Evolutionary conservation across 2,329 filamentous ascomycete genomes (phyloP), one percentile per base, ranked within the genome.

Genomic region (Coniochaeta sp.): DNA sequence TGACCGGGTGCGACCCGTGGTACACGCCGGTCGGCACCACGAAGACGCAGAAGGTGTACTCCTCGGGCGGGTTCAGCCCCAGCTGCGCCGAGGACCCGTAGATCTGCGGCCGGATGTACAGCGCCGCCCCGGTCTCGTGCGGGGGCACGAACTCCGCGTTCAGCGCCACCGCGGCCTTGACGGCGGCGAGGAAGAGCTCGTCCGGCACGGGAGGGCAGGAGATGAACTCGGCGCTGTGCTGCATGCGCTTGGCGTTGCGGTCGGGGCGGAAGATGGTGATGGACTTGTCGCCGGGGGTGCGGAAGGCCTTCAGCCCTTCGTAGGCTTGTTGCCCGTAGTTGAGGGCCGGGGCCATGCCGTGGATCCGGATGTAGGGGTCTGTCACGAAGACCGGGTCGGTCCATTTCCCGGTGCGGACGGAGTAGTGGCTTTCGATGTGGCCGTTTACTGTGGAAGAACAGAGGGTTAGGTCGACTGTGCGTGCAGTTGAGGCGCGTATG

Each of bases 251-350:
- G 40, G 93, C 95, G 73, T 98, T 98, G 71, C 88, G 86, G 69
- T 88, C 82, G 0, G 93, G 90, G 5, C 93, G 89, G 85, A 98
- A 98, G 73, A 98, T 85, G 72, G 87, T 85, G 77, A 98, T 93
- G 62, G 77, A 76, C 62, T 80, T 72, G 73, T 89, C 85, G 61
- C 82, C 79, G 19, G 91, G 89, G 2, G 82, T 80, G 64, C 93
- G 91, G 83, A 97, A 97, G 60, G 93, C 93, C 76, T 98, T 98
- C 73, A 98, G 86, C n/a, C 95, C 95, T 74, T 99, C 95, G 80
- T 96, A 99, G 69, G 91, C 93, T 78, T 98, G 95, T 72, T 96
- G 92, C 61, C 93, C 92, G 74, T 99, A 99, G 82, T 99, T 99
- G 65, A 98, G 85, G 50, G 87, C 93, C 0, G 95, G 93, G 0